Percentiles rank a stretch among this genome's conserved stretches.
phyloP scores from a whole-genome alignment of 2,329 filamentous ascomycete species.

The Alternaria conjuncta region DNA sequence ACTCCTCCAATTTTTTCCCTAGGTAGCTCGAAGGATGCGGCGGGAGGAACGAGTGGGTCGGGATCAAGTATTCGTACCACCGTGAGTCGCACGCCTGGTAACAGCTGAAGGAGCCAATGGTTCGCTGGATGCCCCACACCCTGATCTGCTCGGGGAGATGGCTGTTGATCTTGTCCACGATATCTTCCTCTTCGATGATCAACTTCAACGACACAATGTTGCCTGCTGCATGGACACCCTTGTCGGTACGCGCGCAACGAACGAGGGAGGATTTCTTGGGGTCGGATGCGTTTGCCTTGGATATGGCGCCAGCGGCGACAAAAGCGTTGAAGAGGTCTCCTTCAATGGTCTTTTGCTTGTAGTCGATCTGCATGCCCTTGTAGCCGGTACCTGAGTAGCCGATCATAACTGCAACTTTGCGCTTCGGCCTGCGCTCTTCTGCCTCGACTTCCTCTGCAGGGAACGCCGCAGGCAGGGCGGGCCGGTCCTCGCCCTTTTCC shows the following conservation, averaged over 20 bases:
- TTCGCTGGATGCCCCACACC: slow-evolving; percentile 90
- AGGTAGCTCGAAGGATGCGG: slow-evolving; percentile 89
- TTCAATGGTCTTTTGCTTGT: slow-evolving; percentile 88
- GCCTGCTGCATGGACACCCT: slow-evolving; percentile 94
- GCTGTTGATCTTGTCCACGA: slow-evolving; percentile 90
- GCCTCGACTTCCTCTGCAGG: slow-evolving; percentile 83
- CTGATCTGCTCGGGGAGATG: slow-evolving; percentile 86
- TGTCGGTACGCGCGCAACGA: slow-evolving; percentile 93
- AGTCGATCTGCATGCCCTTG: slow-evolving; percentile 89
- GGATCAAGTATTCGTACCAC: slow-evolving; percentile 97
- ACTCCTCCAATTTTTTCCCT: slow-evolving; percentile 80
- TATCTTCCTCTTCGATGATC: slow-evolving; percentile 88
- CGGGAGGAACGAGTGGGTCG: slow-evolving; percentile 88
- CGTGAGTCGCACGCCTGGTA: slow-evolving; percentile 94
- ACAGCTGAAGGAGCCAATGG: slow-evolving; percentile 89
- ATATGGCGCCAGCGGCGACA: slow-evolving; percentile 88
- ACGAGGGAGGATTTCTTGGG: slow-evolving; percentile 95
- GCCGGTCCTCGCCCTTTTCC: slow-evolving; percentile 44
- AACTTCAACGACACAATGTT: slow-evolving; percentile 96
- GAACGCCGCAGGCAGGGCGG: slow-evolving; percentile 65
- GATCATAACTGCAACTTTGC: slow-evolving; percentile 94
- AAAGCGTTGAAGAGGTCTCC: slow-evolving; percentile 93
- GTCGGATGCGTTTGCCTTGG: slow-evolving; percentile 95
- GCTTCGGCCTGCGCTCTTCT: slow-evolving; percentile 87
- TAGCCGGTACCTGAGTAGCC: slow-evolving; percentile 97